A percentile compares a stretch with the other conserved stretches of the same genome.
These are phyloP conservation scores for Penicillium oxalicum DNA, from an alignment of 2,329 filamentous ascomycete species.

Conservation along the genomic window DNA sequence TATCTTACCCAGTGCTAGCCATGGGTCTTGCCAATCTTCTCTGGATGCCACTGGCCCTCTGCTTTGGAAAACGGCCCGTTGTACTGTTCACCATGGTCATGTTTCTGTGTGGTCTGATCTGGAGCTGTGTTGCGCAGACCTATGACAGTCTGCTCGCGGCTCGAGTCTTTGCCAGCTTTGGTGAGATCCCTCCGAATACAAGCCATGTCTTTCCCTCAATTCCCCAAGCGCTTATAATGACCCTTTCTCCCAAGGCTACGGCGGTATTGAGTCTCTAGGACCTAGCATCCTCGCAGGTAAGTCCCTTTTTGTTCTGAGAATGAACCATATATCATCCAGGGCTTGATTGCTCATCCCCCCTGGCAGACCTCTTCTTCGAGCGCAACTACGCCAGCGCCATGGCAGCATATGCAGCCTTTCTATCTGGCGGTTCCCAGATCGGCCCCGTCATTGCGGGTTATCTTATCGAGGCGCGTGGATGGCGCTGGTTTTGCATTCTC, in stretches of 20 bases:
- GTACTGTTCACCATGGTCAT: slow-evolving; percentile 28
- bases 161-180: slow-evolving; percentile 30
- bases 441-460: slow-evolving; percentile 33
- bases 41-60: slow-evolving; percentile 34
- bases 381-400: slow-evolving; percentile 27
- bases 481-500: slow-evolving; percentile 36
- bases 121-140: slow-evolving; percentile 28
- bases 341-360: slow-evolving; percentile 5
- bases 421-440: slow-evolving; percentile 31
- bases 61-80: slow-evolving; percentile 35
- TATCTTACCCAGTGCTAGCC: slow-evolving; percentile 22
- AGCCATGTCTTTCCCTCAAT: background rate
- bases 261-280: slow-evolving; percentile 29
- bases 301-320: background rate
- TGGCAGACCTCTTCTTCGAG: slow-evolving; percentile 23
- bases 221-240: background rate
- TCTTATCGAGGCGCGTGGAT: slow-evolving; percentile 29
- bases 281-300: slow-evolving; percentile 30
- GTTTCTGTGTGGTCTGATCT: slow-evolving; percentile 27
- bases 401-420: slow-evolving; percentile 29
- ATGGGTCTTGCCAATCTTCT: slow-evolving; percentile 28
- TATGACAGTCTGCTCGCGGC: slow-evolving; percentile 29
- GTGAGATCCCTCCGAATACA: slow-evolving; percentile 3
- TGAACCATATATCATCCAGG: too few species aligned
- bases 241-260: slow-evolving; percentile 15